Evolutionary conservation across 2,329 filamentous ascomycete genomes (phyloP), one percentile per base, ranked within the genome.

Genomic region (Alternaria solani): DNA sequence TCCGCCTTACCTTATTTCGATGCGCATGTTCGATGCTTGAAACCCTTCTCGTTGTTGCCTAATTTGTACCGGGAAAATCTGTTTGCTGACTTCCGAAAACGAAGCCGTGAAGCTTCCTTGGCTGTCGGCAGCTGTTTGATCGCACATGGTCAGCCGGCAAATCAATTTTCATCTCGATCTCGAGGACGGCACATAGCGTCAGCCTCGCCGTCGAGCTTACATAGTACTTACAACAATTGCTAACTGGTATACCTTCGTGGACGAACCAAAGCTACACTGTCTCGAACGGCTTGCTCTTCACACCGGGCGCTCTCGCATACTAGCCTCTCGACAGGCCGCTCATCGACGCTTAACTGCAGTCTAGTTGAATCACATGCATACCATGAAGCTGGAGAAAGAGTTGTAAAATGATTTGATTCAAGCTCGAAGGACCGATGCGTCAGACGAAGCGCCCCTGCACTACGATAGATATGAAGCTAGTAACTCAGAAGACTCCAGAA

Each of bases 1-100:
- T 16, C 32, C 14, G 32, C 32, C 14, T 16, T 14, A 12, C 32
- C 12, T 6, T 36, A 16, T 6, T 16, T 16, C 12, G 2, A 36
- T 36, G 2, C 12, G 32, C 14, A 36, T 36, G 4, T 1, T 4
- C 32, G 32, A 36, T 36, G 16, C 28, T 36, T 12, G 32, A 36
- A 36, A 2, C 14, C 1, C 12, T 7, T 16, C 5, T 12, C 32
- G 32, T 14, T 16, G 12, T 12, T 14, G 6, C 14, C 12, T 16
- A 3, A 14, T 5, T 14, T 6, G 0, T 0, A 6, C 5, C 12
- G 14, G 14, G 12, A 4, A 3, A 2, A 36, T 1, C 32, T 36
- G 14, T 12, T 1, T 16, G 32, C 28, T 16, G 5, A 36, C 32
- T 36, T 16, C 14, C 11, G 32, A 12, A 5, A 6, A 14, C 14